Percentiles rank a stretch among this genome's conserved stretches.
Conservation (phyloP, 805 yeast genomes). For the Candida fluviatilis region DNA sequence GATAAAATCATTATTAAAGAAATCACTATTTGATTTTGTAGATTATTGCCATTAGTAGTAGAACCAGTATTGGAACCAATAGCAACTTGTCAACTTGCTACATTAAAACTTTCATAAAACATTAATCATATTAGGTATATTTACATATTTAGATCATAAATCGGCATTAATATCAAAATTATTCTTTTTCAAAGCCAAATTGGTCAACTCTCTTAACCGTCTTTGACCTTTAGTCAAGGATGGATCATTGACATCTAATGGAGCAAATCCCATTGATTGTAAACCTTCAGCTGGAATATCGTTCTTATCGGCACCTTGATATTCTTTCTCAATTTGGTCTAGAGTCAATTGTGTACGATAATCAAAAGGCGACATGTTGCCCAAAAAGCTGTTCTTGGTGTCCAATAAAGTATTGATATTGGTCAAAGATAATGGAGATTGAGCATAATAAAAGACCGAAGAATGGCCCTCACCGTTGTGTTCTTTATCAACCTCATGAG, state of each 20-base stretch:
- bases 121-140: too few species aligned
- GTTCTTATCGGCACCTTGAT: constrained; percentile 16
- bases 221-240: constrained; percentile 22
- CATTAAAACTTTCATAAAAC: too few species aligned
- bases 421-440: constrained; percentile 24
- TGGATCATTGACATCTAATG: constrained; percentile 17
- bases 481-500: constrained; percentile 37
- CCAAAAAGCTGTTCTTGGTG: constrained; percentile 11
- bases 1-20: background rate
- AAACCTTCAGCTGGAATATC: constrained; percentile 17
- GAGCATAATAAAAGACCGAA: constrained; percentile 36
- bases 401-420: constrained; percentile 13
- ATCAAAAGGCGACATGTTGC: constrained; percentile 11
- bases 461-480: constrained; percentile 34
- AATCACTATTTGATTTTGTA: too few species aligned
- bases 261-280: constrained; percentile 21
- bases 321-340: constrained; percentile 13
- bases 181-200: constrained; percentile 12
- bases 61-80: too few species aligned
- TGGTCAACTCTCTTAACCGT: constrained; percentile 19
- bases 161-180: background rate
- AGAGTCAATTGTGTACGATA: constrained; percentile 13
- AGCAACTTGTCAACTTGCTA: too few species aligned
- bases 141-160: background rate
- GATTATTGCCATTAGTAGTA: too few species aligned